Conservation (phyloP, 139 green algal genomes). For the Asterochloris sp. region DNA sequence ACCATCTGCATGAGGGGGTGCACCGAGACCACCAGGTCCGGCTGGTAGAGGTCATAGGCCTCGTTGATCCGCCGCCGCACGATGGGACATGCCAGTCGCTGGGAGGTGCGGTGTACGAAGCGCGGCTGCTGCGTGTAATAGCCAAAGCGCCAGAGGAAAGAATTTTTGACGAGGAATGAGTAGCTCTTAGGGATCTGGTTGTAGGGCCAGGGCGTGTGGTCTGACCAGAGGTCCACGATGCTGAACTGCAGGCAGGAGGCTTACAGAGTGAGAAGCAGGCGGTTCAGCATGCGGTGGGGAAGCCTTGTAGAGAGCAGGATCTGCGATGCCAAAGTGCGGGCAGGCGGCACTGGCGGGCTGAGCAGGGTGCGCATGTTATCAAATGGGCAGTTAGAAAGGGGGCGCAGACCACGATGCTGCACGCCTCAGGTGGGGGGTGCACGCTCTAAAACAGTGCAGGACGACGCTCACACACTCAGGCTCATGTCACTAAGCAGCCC, state of each 20-base stretch:
- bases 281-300: neutral
- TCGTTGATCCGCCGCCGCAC: constrained; percentile 30
- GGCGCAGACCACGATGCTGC: too few species aligned
- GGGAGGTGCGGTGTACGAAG: constrained; percentile 69
- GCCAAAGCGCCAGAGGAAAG: constrained; percentile 67
- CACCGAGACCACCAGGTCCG: constrained; percentile 89
- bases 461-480: too few species aligned
- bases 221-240: constrained; percentile 93
- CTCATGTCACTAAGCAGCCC: too few species aligned
- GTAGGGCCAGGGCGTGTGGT: constrained; percentile 88
- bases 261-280: neutral
- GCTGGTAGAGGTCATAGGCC: constrained; percentile 65
- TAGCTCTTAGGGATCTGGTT: constrained; percentile 90
- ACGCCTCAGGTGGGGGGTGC: too few species aligned
- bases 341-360: neutral
- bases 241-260: constrained; percentile 52
- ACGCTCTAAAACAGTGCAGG: too few species aligned
- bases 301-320: neutral
- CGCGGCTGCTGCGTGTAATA: constrained; percentile 65
- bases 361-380: neutral
- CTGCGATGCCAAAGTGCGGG: too few species aligned
- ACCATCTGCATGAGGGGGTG: constrained; percentile 96
- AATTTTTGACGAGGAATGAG: constrained; percentile 86
- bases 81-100: constrained; percentile 37
- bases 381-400: too few species aligned